Percentiles rank a stretch among this genome's conserved stretches.
phyloP scores from a whole-genome alignment of 176 grass and related monocot species.

The Phragmites australis region DNA sequence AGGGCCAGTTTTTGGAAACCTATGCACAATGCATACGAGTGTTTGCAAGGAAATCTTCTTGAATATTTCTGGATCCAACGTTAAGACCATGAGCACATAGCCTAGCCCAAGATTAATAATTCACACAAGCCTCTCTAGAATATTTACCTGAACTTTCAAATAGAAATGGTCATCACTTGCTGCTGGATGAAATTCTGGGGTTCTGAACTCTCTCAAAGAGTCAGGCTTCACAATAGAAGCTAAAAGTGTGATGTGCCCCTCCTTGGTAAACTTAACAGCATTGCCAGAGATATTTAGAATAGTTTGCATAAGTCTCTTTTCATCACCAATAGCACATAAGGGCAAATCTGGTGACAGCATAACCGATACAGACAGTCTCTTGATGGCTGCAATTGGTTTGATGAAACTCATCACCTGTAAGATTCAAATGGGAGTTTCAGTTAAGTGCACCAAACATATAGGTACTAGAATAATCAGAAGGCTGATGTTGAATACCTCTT shows the following conservation, averaged over 20 bases:
- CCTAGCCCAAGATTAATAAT: not conserved
- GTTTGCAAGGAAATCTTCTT: slow-evolving; percentile 1
- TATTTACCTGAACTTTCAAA: slow-evolving; percentile 87
- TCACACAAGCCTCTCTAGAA: slow-evolving; percentile 32
- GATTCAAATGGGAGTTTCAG: slow-evolving; percentile 23
- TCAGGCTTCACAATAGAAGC: slow-evolving; percentile 78
- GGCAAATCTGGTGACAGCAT: slow-evolving; percentile 88
- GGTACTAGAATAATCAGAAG: slow-evolving; percentile 42
- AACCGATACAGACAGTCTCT: slow-evolving; percentile 67
- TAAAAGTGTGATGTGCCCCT: slow-evolving; percentile 77
- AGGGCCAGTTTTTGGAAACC: not conserved
- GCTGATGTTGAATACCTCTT: slow-evolving; percentile 50
- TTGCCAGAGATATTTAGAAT: slow-evolving; percentile 91
- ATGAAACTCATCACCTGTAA: slow-evolving; percentile 70
- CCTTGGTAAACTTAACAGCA: slow-evolving; percentile 96
- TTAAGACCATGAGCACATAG: slow-evolving; percentile 1
- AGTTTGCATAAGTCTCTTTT: slow-evolving; percentile 93
- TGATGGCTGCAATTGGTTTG: slow-evolving; percentile 78
- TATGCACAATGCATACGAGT: not conserved
- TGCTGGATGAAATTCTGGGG: slow-evolving; percentile 69
- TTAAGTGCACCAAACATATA: slow-evolving; percentile 24
- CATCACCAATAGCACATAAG: slow-evolving; percentile 73
- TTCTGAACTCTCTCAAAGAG: slow-evolving; percentile 74
- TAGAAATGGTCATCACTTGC: slow-evolving; percentile 78
- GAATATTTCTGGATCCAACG: slow-evolving; percentile 17